Evolutionary conservation across 2,329 filamentous ascomycete genomes (phyloP).

Genomic region (Aureobasidium subglaciale): DNA sequence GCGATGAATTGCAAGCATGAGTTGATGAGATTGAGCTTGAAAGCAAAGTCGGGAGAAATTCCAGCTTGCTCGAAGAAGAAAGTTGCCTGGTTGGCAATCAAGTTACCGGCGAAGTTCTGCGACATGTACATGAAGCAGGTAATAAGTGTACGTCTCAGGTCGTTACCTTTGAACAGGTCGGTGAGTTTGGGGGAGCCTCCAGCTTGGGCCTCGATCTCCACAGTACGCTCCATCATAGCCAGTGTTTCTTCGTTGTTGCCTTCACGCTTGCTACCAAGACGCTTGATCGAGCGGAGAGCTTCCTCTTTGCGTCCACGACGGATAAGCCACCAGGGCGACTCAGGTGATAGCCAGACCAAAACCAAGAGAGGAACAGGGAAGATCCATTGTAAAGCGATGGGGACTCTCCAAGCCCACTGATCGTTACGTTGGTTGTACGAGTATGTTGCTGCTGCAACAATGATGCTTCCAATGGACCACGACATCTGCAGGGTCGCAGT

Average conservation of each 20-base stretch:
- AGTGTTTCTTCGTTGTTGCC: constrained; percentile 37
- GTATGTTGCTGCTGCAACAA: constrained; percentile 52
- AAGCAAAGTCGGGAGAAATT: constrained; percentile 47
- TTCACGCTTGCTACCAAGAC: constrained; percentile 41
- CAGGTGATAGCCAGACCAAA: constrained; percentile 44
- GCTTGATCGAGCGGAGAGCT: constrained; percentile 40
- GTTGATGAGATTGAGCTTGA: constrained; percentile 57
- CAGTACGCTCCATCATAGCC: constrained; percentile 52
- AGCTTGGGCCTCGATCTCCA: constrained; percentile 45
- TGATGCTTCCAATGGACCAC: constrained; percentile 56
- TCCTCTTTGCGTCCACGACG: constrained; percentile 41
- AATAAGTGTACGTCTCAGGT: constrained; percentile 48
- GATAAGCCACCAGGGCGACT: constrained; percentile 50
- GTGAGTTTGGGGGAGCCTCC: constrained; percentile 41
- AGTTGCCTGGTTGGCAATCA: constrained; percentile 56
- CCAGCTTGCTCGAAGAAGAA: constrained; percentile 60
- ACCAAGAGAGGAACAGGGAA: constrained; percentile 47
- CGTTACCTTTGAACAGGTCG: constrained; percentile 50
- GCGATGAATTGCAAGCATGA: constrained; percentile 55
- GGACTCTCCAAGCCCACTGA: constrained; percentile 40
- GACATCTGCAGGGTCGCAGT: constrained; percentile 61
- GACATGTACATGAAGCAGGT: constrained; percentile 51
- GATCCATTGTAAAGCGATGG: constrained; percentile 52
- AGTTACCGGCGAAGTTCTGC: constrained; percentile 55
- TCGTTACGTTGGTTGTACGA: constrained; percentile 38